Evolutionary conservation across 257 asterid genomes (phyloP).

Genomic region (Coffea eugenioides): DNA sequence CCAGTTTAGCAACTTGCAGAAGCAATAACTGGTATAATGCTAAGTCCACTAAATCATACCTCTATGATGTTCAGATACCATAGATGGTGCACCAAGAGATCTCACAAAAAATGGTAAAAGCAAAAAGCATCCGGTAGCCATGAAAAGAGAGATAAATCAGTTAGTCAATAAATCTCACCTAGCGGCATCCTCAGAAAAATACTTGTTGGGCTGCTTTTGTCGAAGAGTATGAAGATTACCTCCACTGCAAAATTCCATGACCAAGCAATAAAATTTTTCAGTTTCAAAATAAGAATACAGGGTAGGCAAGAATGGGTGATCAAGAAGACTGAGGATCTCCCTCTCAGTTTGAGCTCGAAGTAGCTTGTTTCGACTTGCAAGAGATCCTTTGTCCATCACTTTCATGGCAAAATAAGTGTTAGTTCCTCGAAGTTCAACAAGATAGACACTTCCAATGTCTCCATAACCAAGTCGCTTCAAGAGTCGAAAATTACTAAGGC

Average conservation of each 20-base stretch:
- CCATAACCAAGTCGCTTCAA: constrained; percentile 89
- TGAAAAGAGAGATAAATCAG: background rate
- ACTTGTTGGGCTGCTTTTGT: constrained; percentile 83
- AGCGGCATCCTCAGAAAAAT: constrained; percentile 83
- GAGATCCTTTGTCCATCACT: constrained; percentile 88
- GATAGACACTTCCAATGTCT: constrained; percentile 92
- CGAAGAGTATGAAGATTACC: constrained; percentile 92
- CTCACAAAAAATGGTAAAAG: background rate
- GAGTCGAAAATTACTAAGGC: constrained; percentile 65
- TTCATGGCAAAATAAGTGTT: constrained; percentile 84
- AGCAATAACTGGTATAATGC: background rate
- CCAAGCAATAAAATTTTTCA: constrained; percentile 79
- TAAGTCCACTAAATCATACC: background rate
- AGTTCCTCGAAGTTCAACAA: constrained; percentile 74
- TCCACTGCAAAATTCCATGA: constrained; percentile 94
- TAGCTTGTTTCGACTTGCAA: constrained; percentile 77
- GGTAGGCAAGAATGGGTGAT: constrained; percentile 89
- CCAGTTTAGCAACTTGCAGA: background rate
- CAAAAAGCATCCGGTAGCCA: background rate
- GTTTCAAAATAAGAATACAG: constrained; percentile 82
- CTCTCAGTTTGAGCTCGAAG: constrained; percentile 84
- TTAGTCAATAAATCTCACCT: constrained; percentile 33
- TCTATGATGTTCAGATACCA: background rate
- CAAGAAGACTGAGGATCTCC: constrained; percentile 86
- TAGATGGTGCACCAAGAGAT: background rate